A percentile compares a stretch with the other conserved stretches of the same genome.
These are phyloP conservation scores for Tuber calosporum DNA, from an alignment of 495 filamentous ascomycete genomes.

Conservation along the genomic window DNA sequence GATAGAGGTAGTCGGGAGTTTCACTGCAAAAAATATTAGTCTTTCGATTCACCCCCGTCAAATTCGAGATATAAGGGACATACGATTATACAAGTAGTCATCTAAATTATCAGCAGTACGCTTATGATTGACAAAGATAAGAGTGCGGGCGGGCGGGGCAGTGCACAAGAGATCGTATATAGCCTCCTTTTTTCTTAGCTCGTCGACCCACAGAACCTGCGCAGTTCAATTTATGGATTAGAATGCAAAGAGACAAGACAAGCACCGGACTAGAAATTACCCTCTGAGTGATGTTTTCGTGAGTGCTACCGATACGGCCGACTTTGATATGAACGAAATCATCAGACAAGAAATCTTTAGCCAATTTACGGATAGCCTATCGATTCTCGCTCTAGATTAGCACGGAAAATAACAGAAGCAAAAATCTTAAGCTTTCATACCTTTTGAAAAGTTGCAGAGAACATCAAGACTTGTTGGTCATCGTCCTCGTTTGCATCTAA, in stretches of 20 bases:
- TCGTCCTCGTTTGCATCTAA: conserved; percentile 63
- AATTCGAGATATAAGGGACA: not conserved
- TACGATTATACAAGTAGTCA: conserved; percentile 71
- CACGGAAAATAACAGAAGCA: not conserved
- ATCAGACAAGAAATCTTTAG: conserved; percentile 61
- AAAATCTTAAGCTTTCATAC: not conserved
- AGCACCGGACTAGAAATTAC: conserved; percentile 37
- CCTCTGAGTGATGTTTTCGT: conserved; percentile 69
- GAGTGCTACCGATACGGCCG: conserved; percentile 73
- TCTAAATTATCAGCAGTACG: conserved; percentile 69
- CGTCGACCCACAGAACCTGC: conserved; percentile 57
- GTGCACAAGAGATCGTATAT: conserved; percentile 66
- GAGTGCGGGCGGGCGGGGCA: conserved; percentile 64
- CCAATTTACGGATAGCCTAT: conserved; percentile 64
- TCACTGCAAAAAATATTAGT: conserved; percentile 33
- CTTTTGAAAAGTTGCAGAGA: conserved; percentile 74
- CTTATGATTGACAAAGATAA: conserved; percentile 86
- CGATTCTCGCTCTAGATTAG: not conserved
- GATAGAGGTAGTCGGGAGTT: conserved; percentile 75
- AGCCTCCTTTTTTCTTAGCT: conserved; percentile 57
- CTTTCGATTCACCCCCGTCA: not conserved
- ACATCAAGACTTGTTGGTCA: conserved; percentile 80
- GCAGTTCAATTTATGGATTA: not conserved
- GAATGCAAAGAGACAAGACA: conserved; percentile 1
- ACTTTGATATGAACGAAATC: conserved; percentile 72